Evolutionary conservation across 352 stramenopile species (phyloP), one percentile per base, ranked within the genome.

Genomic region (Peronospora destructor): DNA sequence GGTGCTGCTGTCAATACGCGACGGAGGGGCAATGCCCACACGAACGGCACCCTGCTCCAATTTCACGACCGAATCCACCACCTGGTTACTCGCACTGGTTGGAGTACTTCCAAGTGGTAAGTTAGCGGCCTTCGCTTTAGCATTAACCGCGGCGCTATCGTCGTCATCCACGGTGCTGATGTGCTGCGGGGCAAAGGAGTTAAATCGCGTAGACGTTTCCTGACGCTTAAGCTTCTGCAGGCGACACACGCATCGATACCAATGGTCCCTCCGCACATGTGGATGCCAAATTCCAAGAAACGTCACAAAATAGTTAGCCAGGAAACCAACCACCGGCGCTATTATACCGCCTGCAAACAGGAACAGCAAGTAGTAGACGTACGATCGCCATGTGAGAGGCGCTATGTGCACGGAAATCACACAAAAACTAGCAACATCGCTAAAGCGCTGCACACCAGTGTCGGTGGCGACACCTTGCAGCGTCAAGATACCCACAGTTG

Each of bases 211-310:
- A 21, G 80, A 71, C 1, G 61, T 83, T 36, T 85, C 69, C 53
- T 90, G 78, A 2, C 76, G 78, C 45, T 89, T 88, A 40, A 89
- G 59, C 46, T 87, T 85, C 47, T 89, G 77, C 6, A 93, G 61
- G 26, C 74, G 67, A 17, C 68, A 67, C 7, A 91, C 68, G 45
- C 80, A 91, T 40, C 75, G 68, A 47, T 82, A 91, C 83, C 83
- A 93, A 53, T 90, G 71, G 40, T 93, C 83, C 51, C 83, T 67
- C 32, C 83, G 80, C 14, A 93, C 80, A 32, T 93, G 83, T 0
- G 83, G 76, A 32, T 93, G 83, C 83, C 79, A 93, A 13, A 93
- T 38, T 8, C 83, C 83, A 25, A 88, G 46, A 49, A 77, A 90
- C 34, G 74, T 87, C 30, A 90, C 73, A 40, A 93, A 54, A 54